A percentile compares a stretch with the other conserved stretches of the same genome.
Conservation (phyloP, 2,329 filamentous ascomycete species). For the Fonsecaea nubica region DNA sequence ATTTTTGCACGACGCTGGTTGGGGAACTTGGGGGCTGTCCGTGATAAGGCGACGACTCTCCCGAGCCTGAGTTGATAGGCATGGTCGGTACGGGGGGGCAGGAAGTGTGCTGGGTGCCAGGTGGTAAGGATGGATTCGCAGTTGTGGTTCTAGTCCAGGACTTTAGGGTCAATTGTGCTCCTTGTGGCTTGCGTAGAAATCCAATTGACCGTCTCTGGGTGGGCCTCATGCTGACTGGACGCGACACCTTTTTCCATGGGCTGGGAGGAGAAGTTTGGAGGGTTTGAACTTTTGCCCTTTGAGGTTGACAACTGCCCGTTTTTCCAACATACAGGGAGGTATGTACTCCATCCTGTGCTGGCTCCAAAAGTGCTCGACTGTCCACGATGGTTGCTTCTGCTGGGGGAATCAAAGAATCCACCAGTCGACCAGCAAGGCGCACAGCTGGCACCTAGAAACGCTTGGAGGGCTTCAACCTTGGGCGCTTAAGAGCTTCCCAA, state of each 20-base stretch:
- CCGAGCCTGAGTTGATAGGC: slow-evolving; percentile 24
- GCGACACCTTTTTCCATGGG: neutral
- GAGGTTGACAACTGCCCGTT: neutral
- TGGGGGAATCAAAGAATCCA: neutral
- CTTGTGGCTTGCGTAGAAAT: slow-evolving; percentile 22
- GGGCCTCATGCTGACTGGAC: slow-evolving; percentile 21
- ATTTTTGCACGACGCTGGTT: slow-evolving; percentile 1
- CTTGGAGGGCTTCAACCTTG: slow-evolving; percentile 1
- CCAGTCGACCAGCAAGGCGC: neutral
- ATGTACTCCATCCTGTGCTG: neutral
- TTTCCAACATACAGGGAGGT: neutral
- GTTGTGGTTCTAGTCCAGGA: slow-evolving; percentile 24
- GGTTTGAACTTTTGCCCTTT: slow-evolving; percentile 8
- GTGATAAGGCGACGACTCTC: slow-evolving; percentile 33
- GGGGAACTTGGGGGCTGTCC: slow-evolving; percentile 28
- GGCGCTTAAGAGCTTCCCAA: slow-evolving; percentile 2
- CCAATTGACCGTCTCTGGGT: slow-evolving; percentile 18
- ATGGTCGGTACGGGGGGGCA: slow-evolving; percentile 27
- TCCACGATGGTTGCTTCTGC: neutral
- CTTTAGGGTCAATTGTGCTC: slow-evolving; percentile 11
- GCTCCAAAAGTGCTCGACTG: slow-evolving; percentile 1
- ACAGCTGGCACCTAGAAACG: slow-evolving; percentile 4
- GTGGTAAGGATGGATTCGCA: slow-evolving; percentile 24
- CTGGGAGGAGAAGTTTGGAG: slow-evolving; percentile 10
- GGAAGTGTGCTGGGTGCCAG: slow-evolving; percentile 11